A percentile compares a stretch with the other conserved stretches of the same genome.
Evolutionary conservation across 2,329 filamentous ascomycete species (phyloP).

Genomic region (Aschersonia sp.): DNA sequence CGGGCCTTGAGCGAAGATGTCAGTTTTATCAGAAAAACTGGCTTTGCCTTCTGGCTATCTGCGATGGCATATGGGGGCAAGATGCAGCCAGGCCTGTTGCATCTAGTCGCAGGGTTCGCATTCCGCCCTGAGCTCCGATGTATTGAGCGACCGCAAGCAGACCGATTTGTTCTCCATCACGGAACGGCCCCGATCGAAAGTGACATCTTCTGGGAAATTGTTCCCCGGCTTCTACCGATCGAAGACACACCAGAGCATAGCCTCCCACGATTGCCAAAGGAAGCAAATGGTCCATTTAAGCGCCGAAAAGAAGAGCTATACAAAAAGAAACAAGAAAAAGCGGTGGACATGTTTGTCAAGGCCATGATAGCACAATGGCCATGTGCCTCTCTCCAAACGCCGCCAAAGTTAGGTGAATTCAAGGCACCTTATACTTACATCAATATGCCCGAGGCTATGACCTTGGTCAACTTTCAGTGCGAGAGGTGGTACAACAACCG

Average conservation of each 20-base stretch:
- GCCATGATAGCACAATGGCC: slow-evolving; percentile 1
- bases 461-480: slow-evolving; percentile 4
- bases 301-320: neutral
- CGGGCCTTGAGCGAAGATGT: neutral
- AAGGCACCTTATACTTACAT: slow-evolving; percentile 3
- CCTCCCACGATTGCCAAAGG: neutral
- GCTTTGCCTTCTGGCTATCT: slow-evolving; percentile 1
- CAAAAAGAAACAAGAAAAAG: neutral
- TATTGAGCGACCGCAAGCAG: neutral
- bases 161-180: neutral
- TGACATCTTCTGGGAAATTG: neutral
- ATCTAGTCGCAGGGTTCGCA: neutral
- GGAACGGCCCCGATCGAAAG: neutral
- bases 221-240: neutral
- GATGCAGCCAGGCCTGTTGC: neutral
- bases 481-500: neutral
- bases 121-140: neutral
- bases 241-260: neutral
- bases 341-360: neutral
- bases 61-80: neutral
- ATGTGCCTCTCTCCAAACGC: neutral
- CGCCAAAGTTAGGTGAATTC: neutral
- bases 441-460: slow-evolving; percentile 1
- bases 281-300: neutral
- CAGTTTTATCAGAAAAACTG: neutral